A percentile compares a stretch with the other conserved stretches of the same genome.
phyloP scores from a whole-genome alignment of 805 yeast genomes.

The Saccharomycopsis sp. region DNA sequence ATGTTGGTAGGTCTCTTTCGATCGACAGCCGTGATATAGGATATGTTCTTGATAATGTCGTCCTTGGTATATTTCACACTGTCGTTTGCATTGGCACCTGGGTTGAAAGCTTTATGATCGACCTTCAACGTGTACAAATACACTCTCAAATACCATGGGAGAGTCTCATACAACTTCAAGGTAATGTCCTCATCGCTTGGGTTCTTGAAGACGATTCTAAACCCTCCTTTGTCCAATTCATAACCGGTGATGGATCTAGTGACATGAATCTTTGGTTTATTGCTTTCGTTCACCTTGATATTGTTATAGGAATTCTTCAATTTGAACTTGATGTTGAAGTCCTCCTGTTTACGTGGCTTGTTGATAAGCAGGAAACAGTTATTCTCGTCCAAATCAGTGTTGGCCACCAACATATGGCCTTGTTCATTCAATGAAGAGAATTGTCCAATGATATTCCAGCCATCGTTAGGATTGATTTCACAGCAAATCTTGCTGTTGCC shows the following conservation, averaged over 20 bases:
- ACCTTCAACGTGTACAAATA: slow-evolving; percentile 64
- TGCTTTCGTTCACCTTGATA: background rate
- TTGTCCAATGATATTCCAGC: slow-evolving; percentile 13
- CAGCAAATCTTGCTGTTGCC: slow-evolving; percentile 35
- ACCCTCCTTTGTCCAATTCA: slow-evolving; percentile 86
- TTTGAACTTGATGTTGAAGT: slow-evolving; percentile 13
- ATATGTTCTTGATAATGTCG: slow-evolving; percentile 41
- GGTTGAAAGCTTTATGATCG: slow-evolving; percentile 11
- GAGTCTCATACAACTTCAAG: slow-evolving; percentile 65
- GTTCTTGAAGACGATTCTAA: slow-evolving; percentile 72
- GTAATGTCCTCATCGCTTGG: slow-evolving; percentile 43
- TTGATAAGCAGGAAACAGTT: slow-evolving; percentile 14
- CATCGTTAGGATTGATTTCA: slow-evolving; percentile 28
- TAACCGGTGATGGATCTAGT: slow-evolving; percentile 87
- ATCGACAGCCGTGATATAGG: slow-evolving; percentile 74
- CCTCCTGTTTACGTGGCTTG: slow-evolving; percentile 15
- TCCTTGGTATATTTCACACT: slow-evolving; percentile 23
- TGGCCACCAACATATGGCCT: slow-evolving; percentile 14
- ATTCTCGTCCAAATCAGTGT: slow-evolving; percentile 16
- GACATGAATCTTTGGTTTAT: slow-evolving; percentile 39
- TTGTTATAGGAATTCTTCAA: slow-evolving; percentile 7
- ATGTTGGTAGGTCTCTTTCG: slow-evolving; percentile 76
- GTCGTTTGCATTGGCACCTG: slow-evolving; percentile 8
- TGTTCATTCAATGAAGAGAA: slow-evolving; percentile 12
- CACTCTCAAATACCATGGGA: slow-evolving; percentile 90